Conservation (phyloP, 768 basidiomycete genomes). For the Butyriboletus loyo region DNA sequence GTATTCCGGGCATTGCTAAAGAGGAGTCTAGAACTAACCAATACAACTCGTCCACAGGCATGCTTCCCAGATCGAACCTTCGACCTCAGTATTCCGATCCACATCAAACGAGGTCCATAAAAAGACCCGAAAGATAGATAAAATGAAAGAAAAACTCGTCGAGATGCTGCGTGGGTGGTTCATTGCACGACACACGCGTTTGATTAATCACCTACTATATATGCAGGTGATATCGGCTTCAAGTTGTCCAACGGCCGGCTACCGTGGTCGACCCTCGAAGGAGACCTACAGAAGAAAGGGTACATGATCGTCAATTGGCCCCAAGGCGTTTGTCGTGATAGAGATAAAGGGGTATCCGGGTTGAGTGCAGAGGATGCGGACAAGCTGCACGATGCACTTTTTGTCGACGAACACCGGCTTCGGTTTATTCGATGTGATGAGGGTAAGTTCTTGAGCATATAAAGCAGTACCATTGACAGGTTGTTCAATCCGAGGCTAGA, state of each 20-base stretch:
- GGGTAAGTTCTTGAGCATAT: not conserved
- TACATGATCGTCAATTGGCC: constrained; percentile 11
- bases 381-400: constrained; percentile 9
- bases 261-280: constrained; percentile 14
- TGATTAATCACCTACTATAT: not conserved
- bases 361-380: constrained; percentile 3
- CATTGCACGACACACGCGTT: fast-evolving
- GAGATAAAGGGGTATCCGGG: constrained; percentile 1
- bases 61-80: not conserved
- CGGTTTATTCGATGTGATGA: not conserved
- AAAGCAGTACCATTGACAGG: not conserved
- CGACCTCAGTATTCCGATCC: not conserved
- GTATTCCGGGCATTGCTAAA: no score
- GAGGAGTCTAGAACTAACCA: not conserved
- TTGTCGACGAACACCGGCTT: not conserved
- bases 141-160: constrained; percentile 1
- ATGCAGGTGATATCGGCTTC: constrained; percentile 7
- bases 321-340: not conserved
- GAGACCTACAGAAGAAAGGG: not conserved
- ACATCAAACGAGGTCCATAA: not conserved
- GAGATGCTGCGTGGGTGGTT: constrained; percentile 9
- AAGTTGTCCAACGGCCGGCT: constrained; percentile 1
- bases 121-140: not conserved
- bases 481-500: not conserved
- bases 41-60: not conserved